Base-by-base conservation (phyloP, 2,329 filamentous ascomycete species). In the Chrysosporium keratinophilum region DNA sequence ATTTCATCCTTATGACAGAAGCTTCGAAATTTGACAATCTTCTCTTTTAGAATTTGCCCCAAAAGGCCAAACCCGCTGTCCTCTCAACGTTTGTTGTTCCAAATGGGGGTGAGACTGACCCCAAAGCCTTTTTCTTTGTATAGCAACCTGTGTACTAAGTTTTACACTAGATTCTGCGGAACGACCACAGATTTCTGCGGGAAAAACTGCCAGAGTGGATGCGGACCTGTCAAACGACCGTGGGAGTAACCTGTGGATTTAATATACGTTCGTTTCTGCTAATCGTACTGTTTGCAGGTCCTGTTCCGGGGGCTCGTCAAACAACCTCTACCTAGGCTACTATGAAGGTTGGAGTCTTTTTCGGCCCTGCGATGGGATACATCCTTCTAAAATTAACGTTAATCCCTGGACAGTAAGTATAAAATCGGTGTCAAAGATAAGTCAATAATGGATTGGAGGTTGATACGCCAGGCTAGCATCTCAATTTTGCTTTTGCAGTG, bases 401-500 rank as follows among this genome's bases (percentile, higher is more conserved):
- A 28, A 28, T 28, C 23, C 23, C 7, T 28, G 23, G 23, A 28
- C 23, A 7, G 23, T 28, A 28, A 28, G 23, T 28, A 28, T 28
- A 28, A 28, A 28, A 3, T 33, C 5, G 11, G 5, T 28, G 23
- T 28, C 23, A 4, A 49, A 5, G 31, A 11, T 14, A 1, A 23
- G n/a, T 20, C 15, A 5, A 17, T n/a, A 12, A 39, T 41, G 47
- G 3, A 7, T 33, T 37, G 17, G 31, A 3, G 15, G 17, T 41
- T 55, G 42, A 59, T 54, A 7, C 23, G 23, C 23, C 1, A 40
- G 37, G 12, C 37, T 14, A 40, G 12, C 58, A 65, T 50, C 49
- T 69, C 44, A 68, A 68, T 55, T 67, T 62, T 35, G 68, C 73
- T 0, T 76, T 75, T 50, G 69, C 66, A 1, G 68, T 71, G 0